phyloP scores from a whole-genome alignment of 768 basidiomycete species.

The Russula sp. region DNA sequence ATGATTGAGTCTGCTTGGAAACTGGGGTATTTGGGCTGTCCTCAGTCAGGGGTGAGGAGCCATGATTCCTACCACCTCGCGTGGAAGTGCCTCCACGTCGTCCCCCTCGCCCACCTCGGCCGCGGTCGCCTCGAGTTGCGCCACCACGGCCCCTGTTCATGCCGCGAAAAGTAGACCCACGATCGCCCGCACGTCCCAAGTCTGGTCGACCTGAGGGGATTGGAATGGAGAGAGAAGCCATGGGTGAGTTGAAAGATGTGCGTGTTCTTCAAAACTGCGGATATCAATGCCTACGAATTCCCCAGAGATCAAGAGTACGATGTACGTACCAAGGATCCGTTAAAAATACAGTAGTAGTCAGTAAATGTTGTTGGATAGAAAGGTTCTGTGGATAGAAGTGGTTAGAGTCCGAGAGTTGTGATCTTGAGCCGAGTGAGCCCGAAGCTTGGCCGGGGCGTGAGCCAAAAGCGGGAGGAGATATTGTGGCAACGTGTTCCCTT shows the following conservation, averaged over 20 bases:
- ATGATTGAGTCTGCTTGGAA: background rate
- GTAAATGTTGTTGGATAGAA: background rate
- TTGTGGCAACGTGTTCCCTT: background rate
- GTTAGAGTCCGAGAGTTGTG: background rate
- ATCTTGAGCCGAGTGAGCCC: background rate
- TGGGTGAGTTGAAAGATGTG: constrained; percentile 23
- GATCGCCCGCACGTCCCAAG: constrained; percentile 44
- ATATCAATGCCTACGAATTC: background rate
- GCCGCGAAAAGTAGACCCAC: constrained; percentile 44
- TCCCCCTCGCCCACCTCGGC: constrained; percentile 33
- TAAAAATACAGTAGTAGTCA: background rate
- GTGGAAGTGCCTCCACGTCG: constrained; percentile 27
- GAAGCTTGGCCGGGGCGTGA: background rate
- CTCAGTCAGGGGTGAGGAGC: constrained; percentile 30
- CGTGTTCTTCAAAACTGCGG: constrained; percentile 5
- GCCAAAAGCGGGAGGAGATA: constrained; percentile 11
- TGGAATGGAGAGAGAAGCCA: constrained; percentile 41
- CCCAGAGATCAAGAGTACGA: background rate
- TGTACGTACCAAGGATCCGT: background rate
- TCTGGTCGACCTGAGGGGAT: constrained; percentile 32
- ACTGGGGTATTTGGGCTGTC: background rate
- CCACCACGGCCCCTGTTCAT: constrained; percentile 31
- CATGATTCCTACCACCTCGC: constrained; percentile 31
- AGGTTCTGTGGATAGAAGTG: constrained; percentile 5
- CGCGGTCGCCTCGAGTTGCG: constrained; percentile 11